Conservation (phyloP, 345 rosid species). For the Hypericum perforatum region DNA sequence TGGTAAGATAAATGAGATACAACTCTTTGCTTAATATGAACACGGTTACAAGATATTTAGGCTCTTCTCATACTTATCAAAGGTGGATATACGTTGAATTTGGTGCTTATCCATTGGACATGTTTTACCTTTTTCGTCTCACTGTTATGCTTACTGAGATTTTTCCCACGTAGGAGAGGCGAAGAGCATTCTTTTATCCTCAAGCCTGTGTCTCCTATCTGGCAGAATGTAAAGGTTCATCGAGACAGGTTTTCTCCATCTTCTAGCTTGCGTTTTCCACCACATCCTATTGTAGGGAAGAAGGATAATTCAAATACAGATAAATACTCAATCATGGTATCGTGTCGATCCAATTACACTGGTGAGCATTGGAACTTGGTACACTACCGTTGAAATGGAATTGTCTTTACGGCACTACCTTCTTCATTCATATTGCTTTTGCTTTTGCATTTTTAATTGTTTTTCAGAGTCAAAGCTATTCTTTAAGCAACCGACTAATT, state of each 20-base stretch:
- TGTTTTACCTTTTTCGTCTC: too few species aligned
- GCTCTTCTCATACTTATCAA: too few species aligned
- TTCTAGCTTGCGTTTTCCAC: conserved; percentile 35
- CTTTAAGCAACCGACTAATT: conserved; percentile 76
- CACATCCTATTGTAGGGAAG: conserved; percentile 42
- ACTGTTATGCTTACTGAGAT: not conserved
- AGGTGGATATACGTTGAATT: too few species aligned
- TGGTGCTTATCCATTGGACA: too few species aligned
- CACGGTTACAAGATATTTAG: too few species aligned
- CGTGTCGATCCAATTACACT: conserved; percentile 84
- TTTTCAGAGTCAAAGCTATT: conserved; percentile 67
- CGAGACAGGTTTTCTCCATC: conserved; percentile 36
- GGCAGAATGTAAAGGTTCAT: conserved; percentile 43
- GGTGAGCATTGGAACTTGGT: conserved; percentile 36
- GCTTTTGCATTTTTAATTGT: conserved; percentile 9
- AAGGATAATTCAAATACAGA: conserved; percentile 35
- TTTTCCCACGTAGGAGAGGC: conserved; percentile 62
- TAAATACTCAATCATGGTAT: conserved; percentile 75
- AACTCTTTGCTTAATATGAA: too few species aligned
- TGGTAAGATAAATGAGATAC: too few species aligned
- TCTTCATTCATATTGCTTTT: conserved; percentile 9
- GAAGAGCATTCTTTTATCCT: conserved; percentile 95
- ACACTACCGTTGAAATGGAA: not conserved
- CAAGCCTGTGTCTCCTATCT: conserved; percentile 57
- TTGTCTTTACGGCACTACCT: not conserved